Evolutionary conservation across 768 basidiomycete species (phyloP), one percentile per base, ranked within the genome.

Genomic region (Thelephora aurantiotincta): DNA sequence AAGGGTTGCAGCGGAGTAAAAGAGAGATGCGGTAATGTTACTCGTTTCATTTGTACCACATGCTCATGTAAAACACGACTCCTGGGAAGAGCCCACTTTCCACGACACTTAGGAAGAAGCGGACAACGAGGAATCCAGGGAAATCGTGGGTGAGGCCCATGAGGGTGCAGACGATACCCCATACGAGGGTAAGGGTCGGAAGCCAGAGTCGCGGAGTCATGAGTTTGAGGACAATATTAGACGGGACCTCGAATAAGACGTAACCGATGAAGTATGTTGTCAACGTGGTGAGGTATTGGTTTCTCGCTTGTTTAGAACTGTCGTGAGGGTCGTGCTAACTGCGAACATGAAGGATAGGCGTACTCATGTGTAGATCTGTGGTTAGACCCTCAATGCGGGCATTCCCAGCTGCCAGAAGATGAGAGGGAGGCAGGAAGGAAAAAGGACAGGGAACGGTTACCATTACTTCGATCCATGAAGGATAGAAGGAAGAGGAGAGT

Each of bases 251-350:
- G 42, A 57, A 57, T 9, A 57, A 14, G 22, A 50, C 50, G 35
- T 57, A 54, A 33, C 51, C 38, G 37, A 53, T 45, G 46, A 54
- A 53, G 53, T 54, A 56, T 30, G 61, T 60, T 61, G 65, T 65
- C 19, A 68, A 58, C 4, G 65, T 65, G 35, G 62, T 60, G 33
- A 62, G 61, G 55, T 65, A 67, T 43, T 67, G 58, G 12, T 59
- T 48, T 48, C 52, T 48, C 11, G 60, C 26, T 30, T 30, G 26
- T 30, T 30, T 30, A 4, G 9, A 30, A 30, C 26, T 4, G 26
- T 30, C 5, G 26, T 30, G 9, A 30, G 26, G 26, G 26, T 53
- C 45, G 65, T 59, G 37, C 54, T 51, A 18, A 58, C 55, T 14
- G 52, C 58, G 9, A 60, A 58, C 26, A 58, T 52, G 23, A 68